phyloP scores from a whole-genome alignment of 1,284 basidiomycete species.

The Moniliophthora roreri region DNA sequence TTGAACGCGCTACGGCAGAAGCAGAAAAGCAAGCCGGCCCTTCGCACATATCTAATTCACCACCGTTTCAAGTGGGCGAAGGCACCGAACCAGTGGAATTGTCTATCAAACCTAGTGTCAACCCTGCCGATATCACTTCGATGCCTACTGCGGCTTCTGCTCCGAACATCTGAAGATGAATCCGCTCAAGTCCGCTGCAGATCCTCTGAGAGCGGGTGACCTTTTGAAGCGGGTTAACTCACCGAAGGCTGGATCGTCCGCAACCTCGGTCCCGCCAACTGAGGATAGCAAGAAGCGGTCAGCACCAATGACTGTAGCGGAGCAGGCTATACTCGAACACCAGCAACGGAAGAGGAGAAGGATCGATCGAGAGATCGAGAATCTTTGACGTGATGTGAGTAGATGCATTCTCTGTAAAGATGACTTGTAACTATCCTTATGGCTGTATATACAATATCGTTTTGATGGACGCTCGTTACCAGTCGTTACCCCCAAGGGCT shows the following conservation, averaged over 20 bases:
- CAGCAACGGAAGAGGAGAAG: slow-evolving; percentile 77
- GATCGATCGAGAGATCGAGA: slow-evolving; percentile 71
- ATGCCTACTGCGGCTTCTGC: slow-evolving; percentile 28
- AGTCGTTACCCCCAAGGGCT: too few relatives aligned
- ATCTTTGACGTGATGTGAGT: slow-evolving; percentile 25
- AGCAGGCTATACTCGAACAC: slow-evolving; percentile 84
- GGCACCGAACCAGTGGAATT: slow-evolving; percentile 72
- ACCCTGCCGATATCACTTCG: slow-evolving; percentile 24
- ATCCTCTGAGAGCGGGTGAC: slow-evolving; percentile 49
- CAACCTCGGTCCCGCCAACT: slow-evolving; percentile 25
- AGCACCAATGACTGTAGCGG: slow-evolving; percentile 74
- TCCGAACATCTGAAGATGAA: slow-evolving; percentile 58
- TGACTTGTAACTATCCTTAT: not conserved
- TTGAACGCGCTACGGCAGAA: slow-evolving; percentile 73
- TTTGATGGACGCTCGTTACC: too few relatives aligned
- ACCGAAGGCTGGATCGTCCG: slow-evolving; percentile 53
- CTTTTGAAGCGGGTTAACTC: slow-evolving; percentile 72
- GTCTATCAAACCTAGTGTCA: slow-evolving; percentile 49
- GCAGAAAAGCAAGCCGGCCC: slow-evolving; percentile 27
- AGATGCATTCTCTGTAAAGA: not conserved
- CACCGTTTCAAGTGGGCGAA: slow-evolving; percentile 60
- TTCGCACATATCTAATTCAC: slow-evolving; percentile 35
- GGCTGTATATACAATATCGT: too few relatives aligned
- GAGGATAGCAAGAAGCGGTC: slow-evolving; percentile 45
- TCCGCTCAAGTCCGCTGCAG: slow-evolving; percentile 41